phyloP scores from a whole-genome alignment of 495 filamentous ascomycete genomes.

The Penicillium maclennaniae region DNA sequence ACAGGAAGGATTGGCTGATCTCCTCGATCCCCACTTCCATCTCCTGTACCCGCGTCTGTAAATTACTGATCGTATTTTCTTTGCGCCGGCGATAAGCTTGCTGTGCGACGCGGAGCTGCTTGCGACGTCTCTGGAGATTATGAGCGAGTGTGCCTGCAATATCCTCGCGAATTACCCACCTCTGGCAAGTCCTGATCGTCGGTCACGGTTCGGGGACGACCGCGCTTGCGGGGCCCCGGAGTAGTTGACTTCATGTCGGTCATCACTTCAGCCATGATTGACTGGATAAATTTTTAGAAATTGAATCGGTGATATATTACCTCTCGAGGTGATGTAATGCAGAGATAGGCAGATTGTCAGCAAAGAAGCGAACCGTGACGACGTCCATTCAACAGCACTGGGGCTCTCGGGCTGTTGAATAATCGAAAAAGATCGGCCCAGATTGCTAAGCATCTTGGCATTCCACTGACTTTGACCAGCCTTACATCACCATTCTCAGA shows the following conservation, averaged over 20 bases:
- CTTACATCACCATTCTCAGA: background rate
- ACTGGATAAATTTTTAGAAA: background rate
- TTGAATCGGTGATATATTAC: background rate
- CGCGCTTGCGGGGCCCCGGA: conserved; percentile 21
- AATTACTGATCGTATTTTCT: conserved; percentile 71
- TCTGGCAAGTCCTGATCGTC: conserved; percentile 26
- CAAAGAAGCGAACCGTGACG: background rate
- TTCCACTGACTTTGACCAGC: background rate
- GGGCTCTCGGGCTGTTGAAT: conserved; percentile 16
- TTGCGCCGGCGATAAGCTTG: conserved; percentile 84
- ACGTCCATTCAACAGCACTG: conserved; percentile 5
- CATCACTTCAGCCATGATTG: conserved; percentile 5
- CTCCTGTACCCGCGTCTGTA: conserved; percentile 64
- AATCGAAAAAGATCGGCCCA: conserved; percentile 11
- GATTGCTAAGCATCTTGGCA: background rate
- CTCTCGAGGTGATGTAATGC: conserved; percentile 1
- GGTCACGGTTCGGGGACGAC: conserved; percentile 22
- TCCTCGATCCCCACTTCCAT: conserved; percentile 66
- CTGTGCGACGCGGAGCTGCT: conserved; percentile 82
- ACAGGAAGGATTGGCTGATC: conserved; percentile 70
- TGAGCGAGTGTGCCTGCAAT: background rate
- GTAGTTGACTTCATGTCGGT: conserved; percentile 4
- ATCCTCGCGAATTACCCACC: conserved; percentile 11
- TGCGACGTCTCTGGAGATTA: conserved; percentile 52
- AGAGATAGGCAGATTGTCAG: background rate